Percentiles rank a stretch among this genome's conserved stretches.
Evolutionary conservation across 768 basidiomycete genomes (phyloP).

Genomic region (Leccinellum rugosiceps): DNA sequence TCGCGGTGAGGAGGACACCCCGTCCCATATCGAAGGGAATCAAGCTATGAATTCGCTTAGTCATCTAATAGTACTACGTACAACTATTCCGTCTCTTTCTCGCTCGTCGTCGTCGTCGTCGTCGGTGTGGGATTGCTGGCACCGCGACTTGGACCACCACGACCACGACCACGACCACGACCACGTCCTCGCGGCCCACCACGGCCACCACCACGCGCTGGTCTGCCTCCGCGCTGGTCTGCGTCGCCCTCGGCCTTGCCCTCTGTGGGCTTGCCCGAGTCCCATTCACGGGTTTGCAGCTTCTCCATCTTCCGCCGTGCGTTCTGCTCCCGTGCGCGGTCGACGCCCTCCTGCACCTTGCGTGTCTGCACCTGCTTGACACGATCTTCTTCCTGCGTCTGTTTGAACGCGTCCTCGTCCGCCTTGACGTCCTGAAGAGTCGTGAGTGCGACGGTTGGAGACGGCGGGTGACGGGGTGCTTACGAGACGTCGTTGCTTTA

Average conservation of each 20-base stretch:
- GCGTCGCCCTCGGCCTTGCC: conserved; percentile 14
- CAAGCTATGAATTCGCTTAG: conserved; percentile 9
- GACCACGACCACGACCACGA: conserved; percentile 35
- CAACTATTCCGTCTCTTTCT: neutral
- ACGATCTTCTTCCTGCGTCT: conserved; percentile 64
- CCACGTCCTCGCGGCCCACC: conserved; percentile 36
- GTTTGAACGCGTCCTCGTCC: conserved; percentile 75
- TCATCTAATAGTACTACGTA: conserved; percentile 15
- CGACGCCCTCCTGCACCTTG: conserved; percentile 65
- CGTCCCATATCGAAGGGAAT: neutral
- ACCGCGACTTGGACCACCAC: conserved; percentile 22
- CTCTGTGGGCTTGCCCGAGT: conserved; percentile 58
- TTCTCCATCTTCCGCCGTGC: conserved; percentile 82
- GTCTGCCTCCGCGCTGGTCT: conserved; percentile 23
- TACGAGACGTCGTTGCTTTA: conserved; percentile 65
- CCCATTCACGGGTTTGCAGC: conserved; percentile 78
- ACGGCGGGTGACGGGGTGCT: conserved; percentile 18
- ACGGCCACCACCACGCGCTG: conserved; percentile 29
- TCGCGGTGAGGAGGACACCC: conserved; percentile 64
- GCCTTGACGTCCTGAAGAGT: conserved; percentile 66
- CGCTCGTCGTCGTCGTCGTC: neutral
- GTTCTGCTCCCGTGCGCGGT: conserved; percentile 73
- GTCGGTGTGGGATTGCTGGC: neutral
- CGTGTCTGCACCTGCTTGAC: conserved; percentile 53
- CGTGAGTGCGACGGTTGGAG: neutral